phyloP scores from a whole-genome alignment of 2,329 filamentous ascomycete genomes.

The Aspergillus caelatus region DNA sequence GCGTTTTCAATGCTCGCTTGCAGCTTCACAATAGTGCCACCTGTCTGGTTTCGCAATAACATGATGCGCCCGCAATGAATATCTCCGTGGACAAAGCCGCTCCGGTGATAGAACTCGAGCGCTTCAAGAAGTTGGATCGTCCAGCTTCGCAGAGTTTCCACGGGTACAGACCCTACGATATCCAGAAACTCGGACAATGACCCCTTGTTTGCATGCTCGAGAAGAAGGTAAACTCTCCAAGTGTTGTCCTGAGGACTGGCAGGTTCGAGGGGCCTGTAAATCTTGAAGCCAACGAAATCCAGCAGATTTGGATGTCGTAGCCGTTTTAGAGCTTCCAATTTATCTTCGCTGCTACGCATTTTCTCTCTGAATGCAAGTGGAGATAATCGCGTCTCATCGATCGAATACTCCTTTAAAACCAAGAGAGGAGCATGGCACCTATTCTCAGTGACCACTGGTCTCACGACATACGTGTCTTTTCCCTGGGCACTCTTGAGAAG shows the following conservation, averaged over 20 bases:
- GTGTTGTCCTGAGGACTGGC: slow-evolving; percentile 44
- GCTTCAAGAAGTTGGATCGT: slow-evolving; percentile 90
- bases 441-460: slow-evolving; percentile 62
- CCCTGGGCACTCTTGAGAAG: slow-evolving; percentile 67
- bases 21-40: slow-evolving; percentile 67
- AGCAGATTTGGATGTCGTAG: slow-evolving; percentile 77
- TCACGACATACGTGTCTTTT: slow-evolving; percentile 68
- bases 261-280: slow-evolving; percentile 56
- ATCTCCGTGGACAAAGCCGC: slow-evolving; percentile 80
- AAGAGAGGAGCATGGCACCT: slow-evolving; percentile 63
- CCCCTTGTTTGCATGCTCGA: slow-evolving; percentile 77
- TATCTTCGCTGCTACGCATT: slow-evolving; percentile 73
- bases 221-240: slow-evolving; percentile 77
- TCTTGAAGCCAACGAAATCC: slow-evolving; percentile 80
- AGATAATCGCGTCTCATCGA: slow-evolving; percentile 63
- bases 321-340: slow-evolving; percentile 74
- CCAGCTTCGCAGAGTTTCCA: slow-evolving; percentile 80
- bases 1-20: slow-evolving; percentile 53
- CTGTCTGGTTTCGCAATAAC: slow-evolving; percentile 69
- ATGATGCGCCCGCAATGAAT: slow-evolving; percentile 81
- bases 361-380: slow-evolving; percentile 70
- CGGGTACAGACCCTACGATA: slow-evolving; percentile 72
- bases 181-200: slow-evolving; percentile 81
- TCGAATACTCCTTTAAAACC: slow-evolving; percentile 70
- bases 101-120: slow-evolving; percentile 81